These are phyloP conservation scores for Kodamaea derodonti DNA, from an alignment of 1,139 yeast species.

Conservation along the genomic window DNA sequence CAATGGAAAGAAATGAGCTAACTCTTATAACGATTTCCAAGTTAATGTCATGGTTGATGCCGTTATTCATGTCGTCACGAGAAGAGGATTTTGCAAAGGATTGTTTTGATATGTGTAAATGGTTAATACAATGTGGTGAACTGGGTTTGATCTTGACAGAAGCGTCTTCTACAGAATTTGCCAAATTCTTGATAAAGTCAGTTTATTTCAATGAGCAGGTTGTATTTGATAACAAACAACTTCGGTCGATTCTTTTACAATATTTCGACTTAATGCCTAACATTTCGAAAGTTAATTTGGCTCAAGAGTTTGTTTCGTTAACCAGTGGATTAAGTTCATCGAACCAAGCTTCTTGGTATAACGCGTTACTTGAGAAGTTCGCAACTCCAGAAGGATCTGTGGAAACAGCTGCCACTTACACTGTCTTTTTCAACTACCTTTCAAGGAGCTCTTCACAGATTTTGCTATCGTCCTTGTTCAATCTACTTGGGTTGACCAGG, in stretches of 20 bases:
- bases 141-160: constrained; percentile 25
- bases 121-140: constrained; percentile 30
- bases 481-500: constrained; percentile 37
- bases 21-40: constrained; percentile 25
- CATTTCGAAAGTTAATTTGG: constrained; percentile 12
- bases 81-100: constrained; percentile 25
- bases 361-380: constrained; percentile 28
- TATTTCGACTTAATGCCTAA: constrained; percentile 19
- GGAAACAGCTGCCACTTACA: constrained; percentile 40
- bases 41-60: constrained; percentile 17
- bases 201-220: constrained; percentile 11
- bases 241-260: constrained; percentile 11
- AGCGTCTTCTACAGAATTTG: constrained; percentile 16
- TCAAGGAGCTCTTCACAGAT: constrained; percentile 26
- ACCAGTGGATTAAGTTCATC: constrained; percentile 5
- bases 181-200: constrained; percentile 15
- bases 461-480: constrained; percentile 32
- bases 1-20: constrained; percentile 34
- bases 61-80: constrained; percentile 6
- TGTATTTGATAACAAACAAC: constrained; percentile 9
- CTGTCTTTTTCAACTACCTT: constrained; percentile 30
- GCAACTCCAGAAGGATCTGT: constrained; percentile 29
- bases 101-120: constrained; percentile 31
- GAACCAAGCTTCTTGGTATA: constrained; percentile 28
- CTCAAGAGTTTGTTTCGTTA: constrained; percentile 6